phyloP scores from a whole-genome alignment of 164 flowering plant genomes.

The Stephania japonica region DNA sequence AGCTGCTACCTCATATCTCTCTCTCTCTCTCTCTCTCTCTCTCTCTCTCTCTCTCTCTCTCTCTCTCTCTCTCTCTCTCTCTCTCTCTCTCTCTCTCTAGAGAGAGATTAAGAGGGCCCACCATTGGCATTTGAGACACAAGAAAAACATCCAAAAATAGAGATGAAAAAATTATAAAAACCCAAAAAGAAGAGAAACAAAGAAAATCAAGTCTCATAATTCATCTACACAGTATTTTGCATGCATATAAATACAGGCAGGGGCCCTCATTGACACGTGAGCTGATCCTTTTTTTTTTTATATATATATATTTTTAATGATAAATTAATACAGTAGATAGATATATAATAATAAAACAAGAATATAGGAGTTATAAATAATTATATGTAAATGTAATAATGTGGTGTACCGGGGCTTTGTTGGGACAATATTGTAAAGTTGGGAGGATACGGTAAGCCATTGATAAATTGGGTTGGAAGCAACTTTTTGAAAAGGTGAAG shows the following conservation, averaged over 20 bases:
- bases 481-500: conserved; percentile 13
- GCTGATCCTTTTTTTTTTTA: conserved; percentile 14
- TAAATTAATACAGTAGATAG: background rate
- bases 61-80: too few species aligned
- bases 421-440: background rate
- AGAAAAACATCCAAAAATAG: background rate
- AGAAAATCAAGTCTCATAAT: conserved; percentile 43
- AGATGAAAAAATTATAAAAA: too few species aligned
- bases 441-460: conserved; percentile 5
- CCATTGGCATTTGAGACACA: conserved; percentile 9
- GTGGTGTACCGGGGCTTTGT: background rate
- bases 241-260: conserved; percentile 42
- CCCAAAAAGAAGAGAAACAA: conserved; percentile 10
- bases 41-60: too few species aligned
- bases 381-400: background rate
- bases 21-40: too few species aligned
- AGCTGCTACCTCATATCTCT: too few species aligned
- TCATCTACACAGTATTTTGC: conserved; percentile 41
- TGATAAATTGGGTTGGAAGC: conserved; percentile 5
- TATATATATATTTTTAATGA: background rate
- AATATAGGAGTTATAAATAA: background rate
- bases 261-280: conserved; percentile 29
- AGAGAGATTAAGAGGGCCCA: too few species aligned
- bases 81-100: too few species aligned
- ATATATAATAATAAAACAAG: background rate